Base-by-base conservation (phyloP, 2,329 filamentous ascomycete species). In the Albophoma yamanashiensis region DNA sequence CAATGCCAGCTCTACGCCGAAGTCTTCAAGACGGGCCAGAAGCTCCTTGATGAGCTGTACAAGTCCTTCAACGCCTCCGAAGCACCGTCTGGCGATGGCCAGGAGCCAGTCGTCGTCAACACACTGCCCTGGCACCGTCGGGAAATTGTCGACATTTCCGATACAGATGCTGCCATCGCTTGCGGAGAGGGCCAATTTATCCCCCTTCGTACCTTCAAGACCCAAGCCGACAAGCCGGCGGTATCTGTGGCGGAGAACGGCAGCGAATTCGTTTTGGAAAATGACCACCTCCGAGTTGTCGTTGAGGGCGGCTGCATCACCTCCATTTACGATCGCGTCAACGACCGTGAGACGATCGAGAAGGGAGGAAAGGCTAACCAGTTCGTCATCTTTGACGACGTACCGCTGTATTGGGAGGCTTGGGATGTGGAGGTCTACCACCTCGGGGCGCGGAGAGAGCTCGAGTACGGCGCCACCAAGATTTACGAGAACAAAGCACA, bases 341-440 rank as follows among this genome's bases (percentile, higher is more conserved):
- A 84, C 12, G 79, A 88, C 34, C 87, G 93, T 58, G 92, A 99
- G 71, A 75, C 96, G 25, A 83, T 99, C 56, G 82, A 90, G 3
- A 76, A 82, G 65, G 85, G 83, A 43, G 82, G 83, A 31, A 92
- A 92, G 71, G 92, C 89, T 31, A 96, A 96, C 66, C 92, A 97
- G 70, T 85, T 94, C 57, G 92, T 97, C 64, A 86, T 97, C 31
- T 97, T 95, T 68, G 94, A 99, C 69, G 94, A 99, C 76, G 97
- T 97, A 76, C 92, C 92, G 27, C 82, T 97, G 31, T 96, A 95
- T 78, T 97, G 92, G 92, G 91, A 97, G 75, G 92, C 92, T 3
- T 96, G 93, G 92, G 93, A 99, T 72, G 93, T 97, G 7, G 94
- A 99, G 74, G 92, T 97, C 36, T 99, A 88, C 76, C 94, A 99